These are phyloP conservation scores for Corylus avellana DNA, from an alignment of 306 rosid genomes.

Conservation along the genomic window DNA sequence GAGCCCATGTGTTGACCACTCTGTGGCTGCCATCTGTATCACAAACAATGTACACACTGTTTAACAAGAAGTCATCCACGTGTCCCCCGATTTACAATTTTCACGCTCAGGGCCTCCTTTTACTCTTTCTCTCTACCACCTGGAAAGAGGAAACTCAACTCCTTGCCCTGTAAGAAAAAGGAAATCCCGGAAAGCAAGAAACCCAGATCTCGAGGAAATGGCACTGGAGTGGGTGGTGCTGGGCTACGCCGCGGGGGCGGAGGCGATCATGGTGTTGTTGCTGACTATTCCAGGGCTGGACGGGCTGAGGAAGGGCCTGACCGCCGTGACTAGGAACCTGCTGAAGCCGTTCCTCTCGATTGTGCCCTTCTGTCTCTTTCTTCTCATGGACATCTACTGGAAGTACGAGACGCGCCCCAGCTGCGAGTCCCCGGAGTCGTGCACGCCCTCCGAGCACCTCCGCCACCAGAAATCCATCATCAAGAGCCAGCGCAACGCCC, in stretches of 20 bases:
- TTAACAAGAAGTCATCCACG: too few species aligned
- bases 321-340: slow-evolving; percentile 81
- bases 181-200: not conserved
- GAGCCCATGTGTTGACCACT: too few species aligned
- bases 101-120: too few species aligned
- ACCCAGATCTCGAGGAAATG: slow-evolving; percentile 41
- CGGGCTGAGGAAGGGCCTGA: slow-evolving; percentile 81
- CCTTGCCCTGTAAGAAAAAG: not conserved
- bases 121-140: not conserved
- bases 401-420: slow-evolving; percentile 79
- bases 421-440: slow-evolving; percentile 65
- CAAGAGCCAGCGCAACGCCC: slow-evolving; percentile 99
- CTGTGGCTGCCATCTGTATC: too few species aligned
- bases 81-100: too few species aligned
- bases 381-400: slow-evolving; percentile 95
- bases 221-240: slow-evolving; percentile 97
- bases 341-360: slow-evolving; percentile 95
- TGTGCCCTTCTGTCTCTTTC: slow-evolving; percentile 88
- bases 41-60: too few species aligned
- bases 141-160: not conserved
- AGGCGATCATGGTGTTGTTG: slow-evolving; percentile 93
- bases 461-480: slow-evolving; percentile 98
- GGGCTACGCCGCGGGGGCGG: slow-evolving; percentile 94
- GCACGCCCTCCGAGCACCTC: slow-evolving; percentile 77
- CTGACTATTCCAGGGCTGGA: slow-evolving; percentile 88